A percentile compares a stretch with the other conserved stretches of the same genome.
Conservation (phyloP, 805 yeast species). For the Candida sithepensis region DNA sequence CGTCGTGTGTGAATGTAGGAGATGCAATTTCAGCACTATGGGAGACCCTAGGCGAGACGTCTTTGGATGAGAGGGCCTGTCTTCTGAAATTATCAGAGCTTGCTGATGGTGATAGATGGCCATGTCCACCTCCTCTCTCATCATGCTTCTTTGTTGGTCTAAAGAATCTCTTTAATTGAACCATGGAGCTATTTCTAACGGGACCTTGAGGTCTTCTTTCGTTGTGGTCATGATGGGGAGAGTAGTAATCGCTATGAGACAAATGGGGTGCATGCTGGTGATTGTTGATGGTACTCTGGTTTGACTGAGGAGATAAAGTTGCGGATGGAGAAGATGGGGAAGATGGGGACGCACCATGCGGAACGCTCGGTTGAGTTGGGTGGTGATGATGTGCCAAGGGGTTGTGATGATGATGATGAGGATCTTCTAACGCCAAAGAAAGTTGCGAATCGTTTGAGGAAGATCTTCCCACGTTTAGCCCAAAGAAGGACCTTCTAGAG, state of each 20-base stretch:
- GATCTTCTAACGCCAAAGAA: slow-evolving; percentile 25
- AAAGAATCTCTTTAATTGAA: slow-evolving; percentile 68
- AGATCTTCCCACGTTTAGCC: slow-evolving; percentile 27
- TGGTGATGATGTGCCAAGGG: slow-evolving; percentile 1
- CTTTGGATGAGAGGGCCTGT: slow-evolving; percentile 21
- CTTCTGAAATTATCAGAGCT: slow-evolving; percentile 7
- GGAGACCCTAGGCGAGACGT: slow-evolving; percentile 20
- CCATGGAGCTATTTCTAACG: slow-evolving; percentile 46
- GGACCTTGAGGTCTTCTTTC: neutral
- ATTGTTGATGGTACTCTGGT: neutral
- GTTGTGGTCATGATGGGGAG: neutral
- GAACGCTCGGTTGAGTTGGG: slow-evolving; percentile 2
- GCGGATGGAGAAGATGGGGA: slow-evolving; percentile 4
- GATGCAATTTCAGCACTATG: slow-evolving; percentile 22
- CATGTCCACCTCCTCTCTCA: neutral
- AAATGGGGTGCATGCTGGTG: slow-evolving; percentile 18
- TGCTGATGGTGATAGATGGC: slow-evolving; percentile 6
- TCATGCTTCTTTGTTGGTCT: slow-evolving; percentile 45
- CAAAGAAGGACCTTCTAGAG: slow-evolving; percentile 27
- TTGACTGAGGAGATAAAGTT: neutral
- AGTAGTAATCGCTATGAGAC: slow-evolving; percentile 6
- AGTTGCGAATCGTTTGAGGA: slow-evolving; percentile 28
- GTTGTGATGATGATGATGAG: slow-evolving; percentile 14
- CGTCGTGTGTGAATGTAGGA: slow-evolving; percentile 38
- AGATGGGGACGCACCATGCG: slow-evolving; percentile 1